phyloP scores from a whole-genome alignment of 2,329 filamentous ascomycete genomes.

The Colletotrichum brevisporum region DNA sequence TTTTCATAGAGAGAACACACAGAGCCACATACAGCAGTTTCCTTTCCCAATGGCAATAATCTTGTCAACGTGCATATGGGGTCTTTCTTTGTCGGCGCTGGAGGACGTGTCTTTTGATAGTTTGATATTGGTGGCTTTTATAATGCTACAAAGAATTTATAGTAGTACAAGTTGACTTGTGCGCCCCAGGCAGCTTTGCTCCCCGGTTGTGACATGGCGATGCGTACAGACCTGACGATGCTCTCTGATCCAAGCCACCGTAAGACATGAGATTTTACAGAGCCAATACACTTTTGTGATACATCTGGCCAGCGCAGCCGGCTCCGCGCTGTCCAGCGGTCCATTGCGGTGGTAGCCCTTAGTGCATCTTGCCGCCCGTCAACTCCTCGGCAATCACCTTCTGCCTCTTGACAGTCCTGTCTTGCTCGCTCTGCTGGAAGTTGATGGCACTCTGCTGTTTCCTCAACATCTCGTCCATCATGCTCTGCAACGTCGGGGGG shows the following conservation, averaged over 20 bases:
- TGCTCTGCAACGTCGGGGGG: slow-evolving; percentile 60
- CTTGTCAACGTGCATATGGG: slow-evolving; percentile 36
- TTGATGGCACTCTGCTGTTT: slow-evolving; percentile 38
- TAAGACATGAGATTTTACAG: slow-evolving; percentile 27
- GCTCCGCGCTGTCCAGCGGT: slow-evolving; percentile 24
- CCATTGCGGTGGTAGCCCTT: slow-evolving; percentile 41
- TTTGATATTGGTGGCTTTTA: slow-evolving; percentile 35
- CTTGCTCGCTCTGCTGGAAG: slow-evolving; percentile 52
- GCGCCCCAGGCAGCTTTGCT: slow-evolving; percentile 16
- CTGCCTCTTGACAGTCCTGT: slow-evolving; percentile 65
- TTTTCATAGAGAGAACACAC: slow-evolving; percentile 36
- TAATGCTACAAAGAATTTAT: slow-evolving; percentile 41
- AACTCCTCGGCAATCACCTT: slow-evolving; percentile 71
- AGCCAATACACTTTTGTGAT: slow-evolving; percentile 21
- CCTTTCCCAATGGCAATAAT: slow-evolving; percentile 24
- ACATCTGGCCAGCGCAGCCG: slow-evolving; percentile 10
- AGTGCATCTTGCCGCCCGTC: slow-evolving; percentile 71
- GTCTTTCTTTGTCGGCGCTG: slow-evolving; percentile 25
- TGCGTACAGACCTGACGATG: slow-evolving; percentile 15
- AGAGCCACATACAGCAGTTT: slow-evolving; percentile 31
- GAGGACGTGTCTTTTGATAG: slow-evolving; percentile 15
- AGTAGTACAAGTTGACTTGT: slow-evolving; percentile 34
- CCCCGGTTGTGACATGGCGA: slow-evolving; percentile 11
- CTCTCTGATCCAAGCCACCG: slow-evolving; percentile 15
- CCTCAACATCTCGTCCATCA: slow-evolving; percentile 57